Percentiles rank a stretch among this genome's conserved stretches.
These are phyloP conservation scores for Talaromyces proteolyticus DNA, from an alignment of 495 filamentous ascomycete genomes.

Conservation along the genomic window DNA sequence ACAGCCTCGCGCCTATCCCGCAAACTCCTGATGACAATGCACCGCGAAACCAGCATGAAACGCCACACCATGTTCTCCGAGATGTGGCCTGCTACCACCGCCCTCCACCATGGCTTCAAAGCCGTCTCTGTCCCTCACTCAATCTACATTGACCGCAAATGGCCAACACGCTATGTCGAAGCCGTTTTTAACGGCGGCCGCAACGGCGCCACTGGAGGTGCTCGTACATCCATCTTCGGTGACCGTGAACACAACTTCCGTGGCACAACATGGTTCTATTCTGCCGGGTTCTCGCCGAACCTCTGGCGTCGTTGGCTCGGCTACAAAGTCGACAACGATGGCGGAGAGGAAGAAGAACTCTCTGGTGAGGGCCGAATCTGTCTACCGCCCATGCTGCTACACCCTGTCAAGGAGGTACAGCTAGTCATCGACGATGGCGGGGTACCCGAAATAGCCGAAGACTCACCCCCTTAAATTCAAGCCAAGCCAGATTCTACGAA, in stretches of 20 bases:
- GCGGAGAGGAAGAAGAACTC: slow-evolving; percentile 76
- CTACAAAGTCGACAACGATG: slow-evolving; percentile 75
- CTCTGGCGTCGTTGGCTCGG: slow-evolving; percentile 87
- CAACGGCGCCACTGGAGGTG: slow-evolving; percentile 72
- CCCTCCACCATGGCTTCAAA: slow-evolving; percentile 92
- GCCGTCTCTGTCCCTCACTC: slow-evolving; percentile 92
- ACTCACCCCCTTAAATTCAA: not conserved
- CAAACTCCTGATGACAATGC: slow-evolving; percentile 80
- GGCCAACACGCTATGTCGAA: slow-evolving; percentile 77
- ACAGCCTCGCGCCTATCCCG: slow-evolving; percentile 78
- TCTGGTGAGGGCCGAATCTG: slow-evolving; percentile 86
- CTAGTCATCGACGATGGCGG: slow-evolving; percentile 58
- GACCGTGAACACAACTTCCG: slow-evolving; percentile 85
- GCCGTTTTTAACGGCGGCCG: slow-evolving; percentile 77
- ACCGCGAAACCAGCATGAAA: slow-evolving; percentile 72
- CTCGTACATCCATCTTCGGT: slow-evolving; percentile 70
- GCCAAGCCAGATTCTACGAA: not conserved
- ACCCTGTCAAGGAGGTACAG: slow-evolving; percentile 85
- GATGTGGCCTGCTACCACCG: slow-evolving; percentile 86
- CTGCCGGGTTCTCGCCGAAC: slow-evolving; percentile 76
- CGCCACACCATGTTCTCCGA: slow-evolving; percentile 91
- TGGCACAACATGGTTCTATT: slow-evolving; percentile 93
- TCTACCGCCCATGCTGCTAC: slow-evolving; percentile 83
- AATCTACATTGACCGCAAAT: slow-evolving; percentile 81
- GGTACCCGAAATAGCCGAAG: slow-evolving; percentile 2